Base-by-base conservation (phyloP, 2,329 filamentous ascomycete species). In the Xylariaceae sp. region DNA sequence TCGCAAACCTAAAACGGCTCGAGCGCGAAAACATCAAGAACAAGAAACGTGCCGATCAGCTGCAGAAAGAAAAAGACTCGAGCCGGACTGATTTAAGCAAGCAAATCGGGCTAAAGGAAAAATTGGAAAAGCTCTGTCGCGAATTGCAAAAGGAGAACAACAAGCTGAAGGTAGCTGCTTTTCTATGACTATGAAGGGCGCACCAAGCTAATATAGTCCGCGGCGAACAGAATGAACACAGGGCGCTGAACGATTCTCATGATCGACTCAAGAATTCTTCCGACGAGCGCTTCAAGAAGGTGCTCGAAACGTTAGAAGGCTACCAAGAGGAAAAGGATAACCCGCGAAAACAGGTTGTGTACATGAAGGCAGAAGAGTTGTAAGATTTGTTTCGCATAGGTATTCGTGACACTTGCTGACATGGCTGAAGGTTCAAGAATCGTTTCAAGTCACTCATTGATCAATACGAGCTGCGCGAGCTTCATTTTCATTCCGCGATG, bases 81-180 rank as follows among this genome's bases (percentile, higher is more conserved):
- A 88, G 89, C 52, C 86, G 92, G 64, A 89, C 87, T 40, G 94
- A 99, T 71, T 79, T 96, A 50, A 93, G 86, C 75, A 96, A 96
- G 75, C 93, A 92, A 18, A 87, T 89, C 16, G 89, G 87, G 1
- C 84, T 97, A 69, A 97, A 96, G 72, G 92, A 97, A 72, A 97
- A 97, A 75, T 79, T 99, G 39, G 94, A 99, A 74, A 99, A 97
- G 71, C 79, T 99, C 26, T 97, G 92, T 66, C 82, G 94, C 51
- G 94, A 99, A 72, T 81, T 99, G 50, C 94, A 95, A 56, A 89
- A 93, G 66, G 94, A 99, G 69, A 99, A 99, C 73, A 97, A 97
- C 75, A 95, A 96, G 75, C 85, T 99, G 61, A 97, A 97, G 87
- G 91, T 94, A 73, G 64, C 77, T 36, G 29, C 36, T n/a, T 70